Base-by-base conservation (phyloP, 2,329 filamentous ascomycete genomes). In the Dactylellina haptotyla region DNA sequence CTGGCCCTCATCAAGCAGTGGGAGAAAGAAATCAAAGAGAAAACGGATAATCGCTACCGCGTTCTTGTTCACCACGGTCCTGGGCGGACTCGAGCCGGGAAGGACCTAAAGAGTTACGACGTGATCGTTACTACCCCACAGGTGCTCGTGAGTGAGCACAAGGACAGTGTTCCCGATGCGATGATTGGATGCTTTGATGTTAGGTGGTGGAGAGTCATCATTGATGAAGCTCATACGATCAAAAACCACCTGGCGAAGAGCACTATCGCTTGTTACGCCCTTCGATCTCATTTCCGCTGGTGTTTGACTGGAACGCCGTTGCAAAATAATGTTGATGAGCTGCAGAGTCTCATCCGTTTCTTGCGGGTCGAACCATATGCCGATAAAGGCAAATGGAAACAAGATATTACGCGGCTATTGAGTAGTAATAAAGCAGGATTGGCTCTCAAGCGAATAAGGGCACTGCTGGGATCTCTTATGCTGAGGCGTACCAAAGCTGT, bases 51-150 rank as follows among this genome's bases (percentile, higher is more conserved):
- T 2, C 90, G 93, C 18, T 84, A 98, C 54, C 89, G 88, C 75
- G 93, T 98, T 3, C 89, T 90, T 73, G 90, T 99, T 1, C 96
- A 99, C 78, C 95, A 99, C 79, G 95, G 95, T 0, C 88, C 93
- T 0, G 89, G 89, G 75, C 88, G 95, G 10, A 92, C 92, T 1
- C 97, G 97, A 80, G 86, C 87, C 1, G 87, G 87, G 72, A 86
- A 88, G 50, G 90, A 94, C 51, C 84, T 99, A 41, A 90, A 90
- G 75, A 86, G 87, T 75, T 97, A 95, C 80, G 94, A 99, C 80
- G 92, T 99, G 20, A 94, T 99, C 32, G 92, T 99, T 77, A 99
- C 96, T 0, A 99, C 95, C 0, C 99, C 97, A 79, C 93, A 97
- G 78, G 96, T 96, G 57, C 84, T 99, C 0, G 92, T 96, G 4